Percentiles rank a stretch among this genome's conserved stretches.
Conservation (phyloP, 2,329 filamentous ascomycete species). For the Parastagonospora avenae region DNA sequence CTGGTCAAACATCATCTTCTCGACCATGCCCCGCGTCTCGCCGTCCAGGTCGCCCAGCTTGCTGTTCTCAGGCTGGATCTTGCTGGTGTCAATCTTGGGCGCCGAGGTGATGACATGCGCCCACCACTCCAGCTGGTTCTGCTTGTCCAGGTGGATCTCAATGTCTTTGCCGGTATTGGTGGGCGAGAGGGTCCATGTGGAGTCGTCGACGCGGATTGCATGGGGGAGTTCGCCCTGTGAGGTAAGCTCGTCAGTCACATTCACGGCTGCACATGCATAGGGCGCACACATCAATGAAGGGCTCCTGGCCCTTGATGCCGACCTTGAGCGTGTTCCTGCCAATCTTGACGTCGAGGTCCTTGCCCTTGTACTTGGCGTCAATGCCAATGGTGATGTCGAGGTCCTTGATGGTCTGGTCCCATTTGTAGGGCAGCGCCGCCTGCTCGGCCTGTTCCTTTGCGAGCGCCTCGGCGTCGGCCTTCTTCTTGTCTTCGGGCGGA, state of each 20-base stretch:
- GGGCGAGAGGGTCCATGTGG: slow-evolving; percentile 87
- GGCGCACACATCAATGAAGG: slow-evolving; percentile 73
- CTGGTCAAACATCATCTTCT: slow-evolving; percentile 99
- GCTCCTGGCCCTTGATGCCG: slow-evolving; percentile 84
- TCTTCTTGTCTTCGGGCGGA: slow-evolving; percentile 59
- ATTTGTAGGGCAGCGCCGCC: slow-evolving; percentile 91
- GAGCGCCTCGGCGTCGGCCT: slow-evolving; percentile 62
- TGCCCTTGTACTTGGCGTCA: slow-evolving; percentile 80
- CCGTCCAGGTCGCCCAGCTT: slow-evolving; percentile 92
- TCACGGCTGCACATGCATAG: neutral
- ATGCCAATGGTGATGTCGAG: slow-evolving; percentile 80
- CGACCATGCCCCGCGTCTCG: slow-evolving; percentile 94
- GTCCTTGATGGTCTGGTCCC: slow-evolving; percentile 91
- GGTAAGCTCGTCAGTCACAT: neutral
- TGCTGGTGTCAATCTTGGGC: slow-evolving; percentile 91
- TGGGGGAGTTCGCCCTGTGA: slow-evolving; percentile 81
- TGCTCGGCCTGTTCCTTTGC: slow-evolving; percentile 86
- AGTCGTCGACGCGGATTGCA: slow-evolving; percentile 80
- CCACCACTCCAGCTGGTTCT: slow-evolving; percentile 99
- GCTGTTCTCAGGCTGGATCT: slow-evolving; percentile 91
- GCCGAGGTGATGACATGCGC: slow-evolving; percentile 84
- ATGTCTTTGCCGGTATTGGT: slow-evolving; percentile 72
- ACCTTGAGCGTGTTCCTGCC: slow-evolving; percentile 79
- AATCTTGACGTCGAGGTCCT: slow-evolving; percentile 82
- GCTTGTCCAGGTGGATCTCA: slow-evolving; percentile 89